These are phyloP conservation scores for Diplodia sapinea DNA, from an alignment of 2,329 filamentous ascomycete genomes.

Conservation along the genomic window DNA sequence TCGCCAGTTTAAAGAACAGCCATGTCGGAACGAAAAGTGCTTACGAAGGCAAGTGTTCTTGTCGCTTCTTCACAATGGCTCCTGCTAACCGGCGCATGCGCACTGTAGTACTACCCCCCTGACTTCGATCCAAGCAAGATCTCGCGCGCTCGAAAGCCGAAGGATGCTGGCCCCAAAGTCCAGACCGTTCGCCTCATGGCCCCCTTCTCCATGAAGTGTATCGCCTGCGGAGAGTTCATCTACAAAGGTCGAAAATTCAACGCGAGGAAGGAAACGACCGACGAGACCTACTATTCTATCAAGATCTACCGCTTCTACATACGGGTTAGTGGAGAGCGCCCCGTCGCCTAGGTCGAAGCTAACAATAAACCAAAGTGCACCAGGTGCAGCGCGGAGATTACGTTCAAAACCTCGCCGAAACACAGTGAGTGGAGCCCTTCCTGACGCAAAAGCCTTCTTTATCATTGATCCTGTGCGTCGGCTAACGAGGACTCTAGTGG, in stretches of 20 bases:
- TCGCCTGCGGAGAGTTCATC: slow-evolving; percentile 76
- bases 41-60: slow-evolving; percentile 4
- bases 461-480: neutral
- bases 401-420: slow-evolving; percentile 93
- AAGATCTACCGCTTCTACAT: slow-evolving; percentile 88
- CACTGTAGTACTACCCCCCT: slow-evolving; percentile 65
- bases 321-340: no score
- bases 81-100: neutral
- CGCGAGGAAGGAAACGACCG: slow-evolving; percentile 87
- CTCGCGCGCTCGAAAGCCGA: slow-evolving; percentile 70
- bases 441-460: no score
- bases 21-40: slow-evolving; percentile 30
- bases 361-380: slow-evolving; percentile 67
- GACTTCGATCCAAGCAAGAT: slow-evolving; percentile 91
- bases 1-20: slow-evolving; percentile 12
- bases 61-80: neutral
- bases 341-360: no score
- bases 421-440: slow-evolving; percentile 51
- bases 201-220: slow-evolving; percentile 81
- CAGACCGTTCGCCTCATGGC: slow-evolving; percentile 92
- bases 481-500: slow-evolving; percentile 53
- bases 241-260: slow-evolving; percentile 91
- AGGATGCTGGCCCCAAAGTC: slow-evolving; percentile 76
- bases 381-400: slow-evolving; percentile 83
- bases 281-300: slow-evolving; percentile 87